Evolutionary conservation across 2,329 filamentous ascomycete genomes (phyloP), one percentile per base, ranked within the genome.

Genomic region (Drechslerella coelobrocha): DNA sequence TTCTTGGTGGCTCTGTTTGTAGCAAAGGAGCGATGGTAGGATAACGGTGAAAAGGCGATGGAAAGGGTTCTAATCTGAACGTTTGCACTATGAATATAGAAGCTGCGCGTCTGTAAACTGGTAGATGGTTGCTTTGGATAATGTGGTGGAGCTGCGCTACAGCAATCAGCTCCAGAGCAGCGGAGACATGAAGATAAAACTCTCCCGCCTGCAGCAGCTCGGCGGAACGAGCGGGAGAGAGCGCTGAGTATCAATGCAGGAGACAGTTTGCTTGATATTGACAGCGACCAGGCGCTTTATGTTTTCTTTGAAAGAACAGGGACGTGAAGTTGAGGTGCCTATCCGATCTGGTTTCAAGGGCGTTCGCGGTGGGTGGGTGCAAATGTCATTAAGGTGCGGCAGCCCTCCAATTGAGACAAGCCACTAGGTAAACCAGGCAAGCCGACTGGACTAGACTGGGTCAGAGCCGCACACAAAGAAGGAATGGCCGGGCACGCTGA

Each of bases 141-240:
- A 61, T 68, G 29, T 51, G 48, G 26, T 23, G 39, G 6, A 55
- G 41, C 31, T 17, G 47, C 51, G 50, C 63, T 61, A 47, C 24
- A 60, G 56, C 63, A 61, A 50, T 68, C 51, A 55, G 57, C 26
- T 41, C 37, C 29, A 23, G 45, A 53, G 52, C 34, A 45, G 29
- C 45, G 48, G 24, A 55, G 37, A 57, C 65, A 69, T 69, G 52
- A 47, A 69, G 52, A 47, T 31, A 34, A 26, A 21, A 51, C 65
- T 55, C 65, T 69, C 65, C 57, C 65, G 47, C 65, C 47, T 53
- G 57, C 54, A 59, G 57, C 59, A 69, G 65, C 65, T 59, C 65
- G 57, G 65, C 65, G 57, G 57, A 69, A 69, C 65, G 57, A 69
- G 65, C 65, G 57, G 65, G 65, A 69, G 65, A 69, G 57, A 51